Percentiles rank a stretch among this genome's conserved stretches.
Conservation (phyloP, 805 yeast genomes). For the Lipomyces yamanashiensis region DNA sequence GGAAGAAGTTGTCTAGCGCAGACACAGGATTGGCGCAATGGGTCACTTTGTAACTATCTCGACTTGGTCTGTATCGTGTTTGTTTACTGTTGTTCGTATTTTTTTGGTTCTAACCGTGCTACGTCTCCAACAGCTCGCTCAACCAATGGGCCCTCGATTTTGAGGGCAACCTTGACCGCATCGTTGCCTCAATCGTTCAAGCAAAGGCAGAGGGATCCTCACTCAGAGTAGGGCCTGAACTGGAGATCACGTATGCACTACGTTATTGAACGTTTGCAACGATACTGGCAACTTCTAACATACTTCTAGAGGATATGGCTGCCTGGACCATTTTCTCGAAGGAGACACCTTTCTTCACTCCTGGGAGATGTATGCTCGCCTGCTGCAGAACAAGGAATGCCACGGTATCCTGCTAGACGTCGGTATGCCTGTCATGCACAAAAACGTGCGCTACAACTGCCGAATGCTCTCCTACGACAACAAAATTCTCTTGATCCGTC, state of each 20-base stretch:
- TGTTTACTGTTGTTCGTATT: neutral
- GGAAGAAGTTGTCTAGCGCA: neutral
- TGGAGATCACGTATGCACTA: slow-evolving; percentile 77
- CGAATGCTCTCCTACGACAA: slow-evolving; percentile 82
- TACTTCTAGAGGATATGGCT: slow-evolving; percentile 54
- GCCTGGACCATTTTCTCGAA: slow-evolving; percentile 91
- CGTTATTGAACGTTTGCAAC: no score
- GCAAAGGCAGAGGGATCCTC: slow-evolving; percentile 80
- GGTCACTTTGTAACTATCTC: slow-evolving; percentile 36
- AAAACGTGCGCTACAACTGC: slow-evolving; percentile 88
- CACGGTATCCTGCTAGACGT: slow-evolving; percentile 81
- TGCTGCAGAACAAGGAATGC: slow-evolving; percentile 68
- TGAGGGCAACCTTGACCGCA: slow-evolving; percentile 94
- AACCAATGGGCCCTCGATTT: slow-evolving; percentile 99
- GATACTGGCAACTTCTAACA: neutral
- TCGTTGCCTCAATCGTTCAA: slow-evolving; percentile 72
- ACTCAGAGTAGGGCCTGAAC: slow-evolving; percentile 94
- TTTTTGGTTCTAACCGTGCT: neutral
- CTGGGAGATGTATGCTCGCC: slow-evolving; percentile 91
- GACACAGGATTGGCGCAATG: slow-evolving; percentile 18
- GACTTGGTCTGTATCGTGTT: slow-evolving; percentile 26
- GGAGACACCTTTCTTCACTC: slow-evolving; percentile 85
- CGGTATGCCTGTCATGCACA: slow-evolving; percentile 93
- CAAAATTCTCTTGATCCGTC: slow-evolving; percentile 81
- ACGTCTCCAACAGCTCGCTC: slow-evolving; percentile 53